Evolutionary conservation across 2,329 filamentous ascomycete genomes (phyloP).

Genomic region (Alternaria rosae): DNA sequence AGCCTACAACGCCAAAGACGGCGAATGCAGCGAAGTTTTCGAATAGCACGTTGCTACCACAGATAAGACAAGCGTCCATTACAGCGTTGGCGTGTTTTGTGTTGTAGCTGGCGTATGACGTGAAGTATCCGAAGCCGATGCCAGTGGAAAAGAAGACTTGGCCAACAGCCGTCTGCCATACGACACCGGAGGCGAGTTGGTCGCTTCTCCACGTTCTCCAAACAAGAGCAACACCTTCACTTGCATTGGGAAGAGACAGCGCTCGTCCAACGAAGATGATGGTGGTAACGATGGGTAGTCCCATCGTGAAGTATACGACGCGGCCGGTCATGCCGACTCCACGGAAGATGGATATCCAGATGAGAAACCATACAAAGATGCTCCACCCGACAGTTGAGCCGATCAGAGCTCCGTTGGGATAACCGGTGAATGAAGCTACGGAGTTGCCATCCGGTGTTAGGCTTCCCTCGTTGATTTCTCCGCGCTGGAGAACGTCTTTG

Average conservation of each 20-base stretch:
- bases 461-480: conserved; percentile 50
- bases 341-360: conserved; percentile 67
- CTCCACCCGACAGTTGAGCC: conserved; percentile 67
- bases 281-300: conserved; percentile 64
- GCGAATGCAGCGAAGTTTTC: conserved; percentile 61
- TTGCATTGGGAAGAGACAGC: conserved; percentile 62
- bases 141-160: conserved; percentile 69
- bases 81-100: conserved; percentile 65
- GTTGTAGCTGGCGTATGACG: conserved; percentile 66
- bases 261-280: conserved; percentile 64
- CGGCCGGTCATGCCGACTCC: conserved; percentile 65
- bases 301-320: conserved; percentile 70
- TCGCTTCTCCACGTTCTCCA: conserved; percentile 59
- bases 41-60: conserved; percentile 63
- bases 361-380: conserved; percentile 66
- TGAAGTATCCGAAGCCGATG: conserved; percentile 65
- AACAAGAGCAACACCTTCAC: conserved; percentile 60
- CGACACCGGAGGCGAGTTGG: conserved; percentile 59
- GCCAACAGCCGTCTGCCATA: conserved; percentile 68
- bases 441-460: conserved; percentile 46
- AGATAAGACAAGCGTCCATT: conserved; percentile 65
- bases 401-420: conserved; percentile 57
- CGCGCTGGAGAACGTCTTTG: conserved; percentile 58
- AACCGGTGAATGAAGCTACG: conserved; percentile 57
- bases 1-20: conserved; percentile 66